Evolutionary conservation across 2,329 filamentous ascomycete genomes (phyloP).

Genomic region (Aspergillus versicolor): DNA sequence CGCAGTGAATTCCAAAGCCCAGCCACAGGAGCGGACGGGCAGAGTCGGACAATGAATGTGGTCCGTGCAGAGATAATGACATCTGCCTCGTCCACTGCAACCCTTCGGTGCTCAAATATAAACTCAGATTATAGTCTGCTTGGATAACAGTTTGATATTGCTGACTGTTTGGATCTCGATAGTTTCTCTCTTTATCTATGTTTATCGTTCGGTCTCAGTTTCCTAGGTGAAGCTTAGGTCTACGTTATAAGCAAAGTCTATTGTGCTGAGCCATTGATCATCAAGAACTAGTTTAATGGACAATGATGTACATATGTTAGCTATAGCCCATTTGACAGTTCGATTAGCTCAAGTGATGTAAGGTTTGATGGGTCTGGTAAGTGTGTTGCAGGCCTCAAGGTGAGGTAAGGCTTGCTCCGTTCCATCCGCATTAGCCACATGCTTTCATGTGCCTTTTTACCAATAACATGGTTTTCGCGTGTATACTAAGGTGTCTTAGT

Average conservation of each 20-base stretch:
- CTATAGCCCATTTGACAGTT: too few relatives aligned
- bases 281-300: too few relatives aligned
- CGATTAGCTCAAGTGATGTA: too few relatives aligned
- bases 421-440: too few relatives aligned
- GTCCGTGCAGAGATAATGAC: constrained; percentile 6
- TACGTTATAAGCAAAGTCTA: neutral
- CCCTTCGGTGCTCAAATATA: neutral
- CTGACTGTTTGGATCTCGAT: neutral
- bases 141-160: neutral
- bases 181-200: neutral
- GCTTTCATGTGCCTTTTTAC: too few relatives aligned
- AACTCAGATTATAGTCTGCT: neutral
- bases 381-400: too few relatives aligned
- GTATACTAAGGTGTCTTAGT: too few relatives aligned
- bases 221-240: neutral
- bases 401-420: too few relatives aligned
- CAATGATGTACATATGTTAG: too few relatives aligned
- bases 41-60: constrained; percentile 4
- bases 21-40: constrained; percentile 1
- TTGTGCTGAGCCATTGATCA: too few relatives aligned
- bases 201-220: neutral
- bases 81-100: neutral
- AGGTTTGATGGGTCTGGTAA: too few relatives aligned
- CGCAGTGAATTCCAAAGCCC: neutral
- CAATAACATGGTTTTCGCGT: too few relatives aligned